Conservation (phyloP, 164 flowering plant species). For the Kingdonia uniflora region DNA sequence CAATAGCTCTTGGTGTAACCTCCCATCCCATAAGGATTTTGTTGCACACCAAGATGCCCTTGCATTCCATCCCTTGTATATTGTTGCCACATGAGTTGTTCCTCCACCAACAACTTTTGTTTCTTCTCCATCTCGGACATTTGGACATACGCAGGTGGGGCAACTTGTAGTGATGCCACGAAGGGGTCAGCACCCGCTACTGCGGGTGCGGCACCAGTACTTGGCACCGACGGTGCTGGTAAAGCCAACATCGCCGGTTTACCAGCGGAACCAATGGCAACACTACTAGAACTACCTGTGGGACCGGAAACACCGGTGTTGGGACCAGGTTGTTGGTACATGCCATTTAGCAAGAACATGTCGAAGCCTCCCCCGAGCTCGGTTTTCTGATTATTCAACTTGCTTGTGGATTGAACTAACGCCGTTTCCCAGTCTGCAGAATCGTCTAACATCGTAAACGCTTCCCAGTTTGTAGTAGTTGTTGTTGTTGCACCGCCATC, state of each 20-base stretch:
- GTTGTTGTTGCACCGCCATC: slow-evolving; percentile 26
- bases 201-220: not conserved
- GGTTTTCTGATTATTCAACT: slow-evolving; percentile 24
- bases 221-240: slow-evolving; percentile 38
- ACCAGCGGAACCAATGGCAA: slow-evolving; percentile 38
- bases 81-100: slow-evolving; percentile 84
- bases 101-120: slow-evolving; percentile 52
- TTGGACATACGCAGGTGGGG: slow-evolving; percentile 79
- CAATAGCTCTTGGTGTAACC: slow-evolving; percentile 15
- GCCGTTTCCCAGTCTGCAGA: slow-evolving; percentile 69
- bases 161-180: slow-evolving; percentile 50
- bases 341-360: slow-evolving; percentile 27
- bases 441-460: slow-evolving; percentile 31
- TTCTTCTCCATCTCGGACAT: slow-evolving; percentile 89
- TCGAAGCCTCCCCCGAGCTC: slow-evolving; percentile 35
- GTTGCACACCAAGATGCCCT: slow-evolving; percentile 39
- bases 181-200: slow-evolving; percentile 42
- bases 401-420: slow-evolving; percentile 33
- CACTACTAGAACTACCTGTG: slow-evolving; percentile 59
- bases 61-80: slow-evolving; percentile 67
- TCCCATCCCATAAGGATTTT: slow-evolving; percentile 24
- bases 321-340: slow-evolving; percentile 42
- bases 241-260: slow-evolving; percentile 29
- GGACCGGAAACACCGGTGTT: slow-evolving; percentile 3
- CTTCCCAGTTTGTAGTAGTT: slow-evolving; percentile 38